phyloP scores from a whole-genome alignment of 208 protist species.

The Trypanosoma theileri region DNA sequence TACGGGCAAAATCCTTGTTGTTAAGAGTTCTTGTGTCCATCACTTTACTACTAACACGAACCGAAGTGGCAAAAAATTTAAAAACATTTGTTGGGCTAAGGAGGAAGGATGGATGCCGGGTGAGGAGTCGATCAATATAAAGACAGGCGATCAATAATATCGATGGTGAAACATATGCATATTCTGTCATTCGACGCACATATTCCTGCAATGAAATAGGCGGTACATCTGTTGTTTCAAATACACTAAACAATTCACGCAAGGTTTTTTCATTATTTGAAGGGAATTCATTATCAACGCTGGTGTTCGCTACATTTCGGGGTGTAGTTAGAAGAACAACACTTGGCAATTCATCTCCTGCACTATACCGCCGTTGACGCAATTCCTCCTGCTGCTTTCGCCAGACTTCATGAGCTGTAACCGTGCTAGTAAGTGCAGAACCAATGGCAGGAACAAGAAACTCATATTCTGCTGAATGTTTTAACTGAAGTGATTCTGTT shows the following conservation, averaged over 20 bases:
- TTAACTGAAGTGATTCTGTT: conserved; percentile 67
- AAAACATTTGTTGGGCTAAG: conserved; percentile 56
- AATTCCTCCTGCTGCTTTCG: conserved; percentile 1
- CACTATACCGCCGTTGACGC: background rate
- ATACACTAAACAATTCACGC: conserved; percentile 31
- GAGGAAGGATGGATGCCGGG: conserved; percentile 31
- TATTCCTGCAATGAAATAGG: conserved; percentile 55
- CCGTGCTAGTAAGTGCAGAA: conserved; percentile 44
- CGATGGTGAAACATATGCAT: conserved; percentile 72
- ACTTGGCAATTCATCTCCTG: too few species aligned
- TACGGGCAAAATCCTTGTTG: conserved; percentile 73
- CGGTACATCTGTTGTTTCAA: conserved; percentile 41
- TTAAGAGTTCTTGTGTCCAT: conserved; percentile 75
- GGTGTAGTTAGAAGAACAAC: too few species aligned
- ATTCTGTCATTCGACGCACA: conserved; percentile 58
- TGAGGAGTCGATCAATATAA: conserved; percentile 66
- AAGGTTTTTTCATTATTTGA: background rate
- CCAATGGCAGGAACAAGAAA: conserved; percentile 54
- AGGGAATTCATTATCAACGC: background rate
- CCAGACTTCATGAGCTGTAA: conserved; percentile 48
- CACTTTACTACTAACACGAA: conserved; percentile 67
- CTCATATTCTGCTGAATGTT: conserved; percentile 68
- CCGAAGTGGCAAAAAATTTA: conserved; percentile 58
- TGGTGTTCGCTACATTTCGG: too few species aligned
- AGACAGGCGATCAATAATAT: conserved; percentile 61